Base-by-base conservation (phyloP, 1,139 yeast species). In the Arxiozyma bovina region DNA sequence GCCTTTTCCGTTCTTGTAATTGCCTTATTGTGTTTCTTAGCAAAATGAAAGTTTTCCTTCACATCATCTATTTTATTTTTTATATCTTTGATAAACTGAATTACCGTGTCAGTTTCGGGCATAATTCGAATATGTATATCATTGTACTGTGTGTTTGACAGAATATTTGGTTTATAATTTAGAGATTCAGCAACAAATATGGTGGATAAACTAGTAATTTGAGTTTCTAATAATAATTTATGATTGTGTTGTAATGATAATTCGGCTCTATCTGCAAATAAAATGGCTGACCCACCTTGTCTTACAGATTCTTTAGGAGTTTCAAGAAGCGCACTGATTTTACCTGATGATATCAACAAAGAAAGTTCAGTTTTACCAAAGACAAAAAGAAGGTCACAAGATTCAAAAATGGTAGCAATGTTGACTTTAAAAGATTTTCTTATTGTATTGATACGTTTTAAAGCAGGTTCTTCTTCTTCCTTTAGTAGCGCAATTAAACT, bases 281-380 rank as follows among this genome's bases (percentile, higher is more conserved):
- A 48, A 15, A 61, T 61, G 8, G 59, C 30, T 2, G 68, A 65
- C 1, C 61, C 58, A 15, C 67, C 62, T 11, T 62, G 60, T 1
- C 60, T 55, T 8, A 61, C 58, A 7, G 59, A 55, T 38, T 63
- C 65, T 42, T 55, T 60, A 1, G 62, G 55, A 44, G 60, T 59
- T 45, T 62, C 67, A 45, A 59, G 54, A 34, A 61, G 48, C 30
- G 61, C 25, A 48, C 65, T 63, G 2, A 60, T 30, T 48, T 71
- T 73, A 12, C 72, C 63, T 30, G 64, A 69, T 22, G 64, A 55
- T 6, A 64, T 58, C 1, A 66, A 63, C 6, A 65, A 57, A 20
- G 63, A 57, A 0, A 66, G 47, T 15, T 68, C 57, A 4, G 70
- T 58, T 8, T 67, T 61, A 27, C 68, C 71, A 25, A 62, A 51